These are phyloP conservation scores for Dimargaris verticillata DNA, from an alignment of 192 early-diverging fungal species.

Conservation along the genomic window DNA sequence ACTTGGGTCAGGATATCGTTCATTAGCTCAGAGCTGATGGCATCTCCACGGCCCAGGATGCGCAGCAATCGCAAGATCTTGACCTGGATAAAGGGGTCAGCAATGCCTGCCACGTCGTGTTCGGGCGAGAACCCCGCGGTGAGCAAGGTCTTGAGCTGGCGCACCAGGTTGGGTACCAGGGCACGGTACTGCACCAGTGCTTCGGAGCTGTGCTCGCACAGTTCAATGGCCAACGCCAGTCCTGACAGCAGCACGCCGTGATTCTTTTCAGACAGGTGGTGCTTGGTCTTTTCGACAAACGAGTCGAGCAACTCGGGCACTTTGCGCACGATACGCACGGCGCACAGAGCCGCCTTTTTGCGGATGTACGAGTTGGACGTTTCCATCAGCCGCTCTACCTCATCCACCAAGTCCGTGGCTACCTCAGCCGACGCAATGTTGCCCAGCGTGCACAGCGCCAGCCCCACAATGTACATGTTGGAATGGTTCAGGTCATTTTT, in stretches of 20 bases:
- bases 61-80: conserved; percentile 80
- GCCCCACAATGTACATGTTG: conserved; percentile 93
- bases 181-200: conserved; percentile 54
- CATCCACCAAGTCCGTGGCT: conserved; percentile 79
- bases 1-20: conserved; percentile 97
- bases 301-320: conserved; percentile 84
- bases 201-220: conserved; percentile 58
- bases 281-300: conserved; percentile 55
- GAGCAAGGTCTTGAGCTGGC: conserved; percentile 77
- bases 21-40: conserved; percentile 71
- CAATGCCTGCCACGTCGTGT: conserved; percentile 88
- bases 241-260: conserved; percentile 91
- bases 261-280: conserved; percentile 77
- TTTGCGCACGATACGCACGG: conserved; percentile 77
- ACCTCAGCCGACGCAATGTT: conserved; percentile 96
- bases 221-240: conserved; percentile 73
- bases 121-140: conserved; percentile 78
- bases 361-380: conserved; percentile 85
- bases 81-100: conserved; percentile 96
- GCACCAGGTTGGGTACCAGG: conserved; percentile 68
- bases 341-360: conserved; percentile 96
- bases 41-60: conserved; percentile 67
- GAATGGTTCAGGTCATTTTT: conserved; percentile 94
- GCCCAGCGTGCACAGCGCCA: conserved; percentile 89
- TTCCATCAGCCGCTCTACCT: conserved; percentile 83